Base-by-base conservation (phyloP, 106 monocot genomes). In the Acanthochlamys bracteata region DNA sequence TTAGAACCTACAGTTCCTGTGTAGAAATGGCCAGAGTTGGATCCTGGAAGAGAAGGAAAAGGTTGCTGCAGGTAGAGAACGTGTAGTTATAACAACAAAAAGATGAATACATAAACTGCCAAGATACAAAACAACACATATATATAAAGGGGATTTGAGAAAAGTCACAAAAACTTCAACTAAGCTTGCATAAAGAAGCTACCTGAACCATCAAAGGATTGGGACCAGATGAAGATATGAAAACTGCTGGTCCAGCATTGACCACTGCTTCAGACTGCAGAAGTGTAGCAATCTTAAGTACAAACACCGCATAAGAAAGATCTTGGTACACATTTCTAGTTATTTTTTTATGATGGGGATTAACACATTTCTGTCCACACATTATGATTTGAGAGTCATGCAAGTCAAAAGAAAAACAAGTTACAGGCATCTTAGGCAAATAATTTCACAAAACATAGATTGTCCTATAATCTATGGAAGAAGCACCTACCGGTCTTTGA, bases 131-230 rank as follows among this genome's bases (percentile, higher is more conserved):
- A 33, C 33, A 33, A 33, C 33, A 33, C 33, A 65, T 7, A 21
- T 19, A n/a, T 24, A 57, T 21, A 53, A 40, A 41, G 25, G 8
- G 26, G 66, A 10, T n/a, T n/a, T n/a, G n/a, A n/a, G n/a, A n/a
- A 49, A 3, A 49, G 49, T 49, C 10, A 10, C 17, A 49, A 49
- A 17, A 12, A 49, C 2, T 10, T 49, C 10, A 9, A 10, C 10
- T 2, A 49, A 63, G 16, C 24, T n/a, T 11, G 15, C 11, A 24
- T 9, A 60, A 11, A 13, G 60, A 64, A 20, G 71, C 25, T 71
- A 93, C 93, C 86, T 94, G 93, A 79, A 98, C 96, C 90, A 98
- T 88, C 54, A 98, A 60, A 57, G 96, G 88, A 77, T 82, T 91
- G 47, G 96, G 88, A 11, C 84, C 75, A 39, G 78, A 66, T 60